These are phyloP conservation scores for Penicillium sumatraense DNA, from an alignment of 2,329 filamentous ascomycete species.

Conservation along the genomic window DNA sequence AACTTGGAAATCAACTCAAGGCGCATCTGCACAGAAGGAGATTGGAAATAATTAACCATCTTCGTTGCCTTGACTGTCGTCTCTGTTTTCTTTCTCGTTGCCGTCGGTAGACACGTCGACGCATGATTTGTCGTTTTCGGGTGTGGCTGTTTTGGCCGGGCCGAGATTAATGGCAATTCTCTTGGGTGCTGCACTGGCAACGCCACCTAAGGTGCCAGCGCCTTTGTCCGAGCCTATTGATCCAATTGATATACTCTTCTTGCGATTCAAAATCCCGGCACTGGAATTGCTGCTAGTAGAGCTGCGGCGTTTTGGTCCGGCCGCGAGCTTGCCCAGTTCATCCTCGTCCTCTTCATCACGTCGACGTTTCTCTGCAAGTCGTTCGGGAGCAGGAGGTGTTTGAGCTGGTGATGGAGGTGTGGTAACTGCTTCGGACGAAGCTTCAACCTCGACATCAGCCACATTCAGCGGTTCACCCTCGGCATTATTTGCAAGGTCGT, in stretches of 20 bases:
- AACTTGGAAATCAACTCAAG: slow-evolving; percentile 16
- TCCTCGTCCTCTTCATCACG: slow-evolving; percentile 89
- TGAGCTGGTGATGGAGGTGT: slow-evolving; percentile 32
- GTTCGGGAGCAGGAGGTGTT: slow-evolving; percentile 64
- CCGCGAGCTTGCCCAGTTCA: slow-evolving; percentile 80
- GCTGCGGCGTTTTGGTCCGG: slow-evolving; percentile 51
- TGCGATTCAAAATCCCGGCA: slow-evolving; percentile 37
- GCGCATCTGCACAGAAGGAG: slow-evolving; percentile 8
- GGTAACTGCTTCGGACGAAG: slow-evolving; percentile 30
- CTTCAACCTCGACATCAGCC: slow-evolving; percentile 26
- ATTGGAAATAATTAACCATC: slow-evolving; percentile 18
- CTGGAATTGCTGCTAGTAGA: slow-evolving; percentile 44
- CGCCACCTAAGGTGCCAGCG: slow-evolving; percentile 17
- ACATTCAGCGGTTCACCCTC: slow-evolving; percentile 32
- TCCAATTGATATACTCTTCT: slow-evolving; percentile 37
- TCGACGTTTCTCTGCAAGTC: slow-evolving; percentile 84
- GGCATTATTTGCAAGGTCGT: slow-evolving; percentile 30
- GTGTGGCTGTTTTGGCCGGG: slow-evolving; percentile 27
- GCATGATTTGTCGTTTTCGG: slow-evolving; percentile 20
- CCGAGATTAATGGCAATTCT: slow-evolving; percentile 48
- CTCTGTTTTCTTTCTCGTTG: slow-evolving; percentile 38
- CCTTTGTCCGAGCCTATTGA: slow-evolving; percentile 34
- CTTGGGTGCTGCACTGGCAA: slow-evolving; percentile 35
- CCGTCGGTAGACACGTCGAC: slow-evolving; percentile 23
- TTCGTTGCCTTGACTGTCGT: slow-evolving; percentile 29